A percentile compares a stretch with the other conserved stretches of the same genome.
Evolutionary conservation across 2,329 filamentous ascomycete species (phyloP).

Genomic region (Stachybotrys chlorohalonatus): DNA sequence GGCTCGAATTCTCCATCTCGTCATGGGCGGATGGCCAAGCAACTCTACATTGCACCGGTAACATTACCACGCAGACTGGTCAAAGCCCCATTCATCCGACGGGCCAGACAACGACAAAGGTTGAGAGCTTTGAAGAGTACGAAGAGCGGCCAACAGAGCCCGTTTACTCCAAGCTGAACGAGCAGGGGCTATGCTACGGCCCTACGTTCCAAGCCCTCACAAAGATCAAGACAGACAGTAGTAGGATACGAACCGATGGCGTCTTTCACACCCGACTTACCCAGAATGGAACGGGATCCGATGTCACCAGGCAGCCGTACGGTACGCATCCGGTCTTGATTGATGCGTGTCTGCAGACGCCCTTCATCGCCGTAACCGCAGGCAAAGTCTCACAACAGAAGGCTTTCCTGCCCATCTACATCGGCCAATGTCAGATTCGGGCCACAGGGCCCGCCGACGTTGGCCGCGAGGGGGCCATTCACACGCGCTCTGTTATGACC

Average conservation of each 20-base stretch:
- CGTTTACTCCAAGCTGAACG: background rate
- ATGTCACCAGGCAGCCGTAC: background rate
- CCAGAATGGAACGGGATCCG: background rate
- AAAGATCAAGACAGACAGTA: background rate
- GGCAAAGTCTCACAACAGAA: constrained; percentile 1
- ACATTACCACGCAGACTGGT: background rate
- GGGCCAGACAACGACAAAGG: background rate
- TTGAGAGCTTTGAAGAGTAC: background rate
- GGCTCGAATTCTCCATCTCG: constrained; percentile 2
- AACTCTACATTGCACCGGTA: background rate
- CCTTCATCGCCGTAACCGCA: constrained; percentile 1
- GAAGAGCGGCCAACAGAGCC: background rate
- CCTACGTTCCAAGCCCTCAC: background rate
- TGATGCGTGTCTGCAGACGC: constrained; percentile 5
- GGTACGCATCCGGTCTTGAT: constrained; percentile 4
- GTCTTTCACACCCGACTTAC: background rate
- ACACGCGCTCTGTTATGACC: background rate
- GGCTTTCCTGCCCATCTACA: constrained; percentile 3
- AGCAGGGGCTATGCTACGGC: background rate
- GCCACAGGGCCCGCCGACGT: background rate
- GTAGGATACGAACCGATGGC: background rate
- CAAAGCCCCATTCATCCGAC: no score
- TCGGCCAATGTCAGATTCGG: constrained; percentile 1
- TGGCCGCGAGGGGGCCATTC: background rate
- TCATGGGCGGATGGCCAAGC: background rate